Percentiles rank a stretch among this genome's conserved stretches.
Conservation (phyloP, 2,329 filamentous ascomycete species). For the Orbilia oligospora region DNA sequence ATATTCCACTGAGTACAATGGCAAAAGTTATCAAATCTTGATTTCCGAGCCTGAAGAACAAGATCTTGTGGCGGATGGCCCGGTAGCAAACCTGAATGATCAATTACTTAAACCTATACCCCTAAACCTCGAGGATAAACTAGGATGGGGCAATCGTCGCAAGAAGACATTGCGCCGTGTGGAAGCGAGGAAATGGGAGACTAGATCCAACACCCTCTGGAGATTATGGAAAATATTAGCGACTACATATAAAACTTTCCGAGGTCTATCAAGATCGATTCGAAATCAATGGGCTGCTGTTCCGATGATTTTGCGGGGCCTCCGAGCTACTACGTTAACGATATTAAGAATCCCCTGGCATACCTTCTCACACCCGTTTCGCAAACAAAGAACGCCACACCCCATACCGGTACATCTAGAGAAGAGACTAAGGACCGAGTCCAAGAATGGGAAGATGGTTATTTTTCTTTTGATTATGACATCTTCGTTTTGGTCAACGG, state of each 20-base stretch:
- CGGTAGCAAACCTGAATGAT: neutral
- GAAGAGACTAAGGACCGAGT: neutral
- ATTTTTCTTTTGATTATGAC: constrained; percentile 25
- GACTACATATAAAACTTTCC: neutral
- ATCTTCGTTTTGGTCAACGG: constrained; percentile 35
- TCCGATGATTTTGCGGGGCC: neutral
- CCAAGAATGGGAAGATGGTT: neutral
- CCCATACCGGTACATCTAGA: neutral
- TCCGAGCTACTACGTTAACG: no score
- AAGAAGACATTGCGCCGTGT: no score
- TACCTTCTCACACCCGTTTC: neutral
- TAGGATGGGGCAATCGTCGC: neutral
- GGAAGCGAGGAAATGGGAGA: no score
- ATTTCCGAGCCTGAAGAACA: neutral
- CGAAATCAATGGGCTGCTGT: neutral
- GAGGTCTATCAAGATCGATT: neutral
- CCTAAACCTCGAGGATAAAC: neutral
- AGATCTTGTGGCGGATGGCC: neutral
- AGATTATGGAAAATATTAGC: neutral
- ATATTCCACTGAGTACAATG: neutral
- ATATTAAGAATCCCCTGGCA: no score
- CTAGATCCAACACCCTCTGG: no score
- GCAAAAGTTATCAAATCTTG: neutral
- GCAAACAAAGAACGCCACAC: neutral
- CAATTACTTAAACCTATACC: neutral